Evolutionary conservation across 371 early-diverging fungal species (phyloP), one percentile per base, ranked within the genome.

Genomic region (Capillidium heterosporum): DNA sequence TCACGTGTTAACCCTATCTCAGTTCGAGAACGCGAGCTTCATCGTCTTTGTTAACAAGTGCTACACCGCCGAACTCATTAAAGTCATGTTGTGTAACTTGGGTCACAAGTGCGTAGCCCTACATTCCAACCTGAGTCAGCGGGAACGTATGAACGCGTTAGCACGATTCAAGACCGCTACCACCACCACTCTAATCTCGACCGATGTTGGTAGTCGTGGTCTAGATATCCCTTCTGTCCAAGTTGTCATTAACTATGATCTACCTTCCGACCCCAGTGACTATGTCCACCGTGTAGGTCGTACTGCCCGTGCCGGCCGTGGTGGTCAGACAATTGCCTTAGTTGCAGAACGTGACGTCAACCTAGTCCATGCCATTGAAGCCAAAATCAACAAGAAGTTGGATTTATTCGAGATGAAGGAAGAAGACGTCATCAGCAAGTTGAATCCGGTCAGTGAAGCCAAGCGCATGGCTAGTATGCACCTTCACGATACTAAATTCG

Each of bases 211-310:
- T 42, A 62, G 43, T 59, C 69, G 99, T 75, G 99, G 99, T 69
- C 73, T 99, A 47, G 99, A 99, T 80, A 98, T 99, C 59, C 94
- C 95, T 11, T 74, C 85, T 0, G 98, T 99, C 4, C 80, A 92
- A 57, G 65, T 88, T 44, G 98, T 99, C 5, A 68, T 99, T 56
- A 98, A 99, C 62, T 95, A 87, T 67, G 95, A 99, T 66, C 73
- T 99, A 10, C 99, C 99, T n/a, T 81, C 87, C n/a, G 89, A 91
- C 65, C 84, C 95, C 7, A 86, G 91, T 42, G 95, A 94, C 60
- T 99, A 98, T 65, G 86, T 98, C 54, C 99, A 99, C 69, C 80
- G 99, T 56, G 95, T 97, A 3, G 99, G 99, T 61, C 87, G 99
- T 72, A 98, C 99, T 11, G 99, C 98, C 29, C 85, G 98, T 32